These are phyloP conservation scores for Aspergillus sparsus DNA, from an alignment of 495 filamentous ascomycete genomes.

Conservation along the genomic window DNA sequence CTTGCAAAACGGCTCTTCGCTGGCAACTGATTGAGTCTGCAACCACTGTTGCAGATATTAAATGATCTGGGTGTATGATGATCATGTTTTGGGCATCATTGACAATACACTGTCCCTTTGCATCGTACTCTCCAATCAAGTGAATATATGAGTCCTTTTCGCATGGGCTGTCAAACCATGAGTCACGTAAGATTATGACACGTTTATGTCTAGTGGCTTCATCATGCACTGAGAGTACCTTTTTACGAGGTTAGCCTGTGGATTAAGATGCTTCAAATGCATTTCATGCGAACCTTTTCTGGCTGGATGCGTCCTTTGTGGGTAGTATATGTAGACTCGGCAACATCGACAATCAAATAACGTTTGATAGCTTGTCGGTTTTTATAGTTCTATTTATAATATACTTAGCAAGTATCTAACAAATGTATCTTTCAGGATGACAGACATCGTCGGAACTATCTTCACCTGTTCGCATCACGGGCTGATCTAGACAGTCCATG, in stretches of 20 bases:
- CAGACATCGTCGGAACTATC: slow-evolving; percentile 40
- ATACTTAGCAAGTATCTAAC: slow-evolving; percentile 46
- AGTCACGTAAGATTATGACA: slow-evolving; percentile 75
- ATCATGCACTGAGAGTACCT: slow-evolving; percentile 76
- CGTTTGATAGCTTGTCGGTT: slow-evolving; percentile 74
- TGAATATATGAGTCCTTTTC: slow-evolving; percentile 75
- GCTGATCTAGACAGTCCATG: slow-evolving; percentile 46
- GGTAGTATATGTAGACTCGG: slow-evolving; percentile 64
- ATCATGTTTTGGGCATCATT: slow-evolving; percentile 81
- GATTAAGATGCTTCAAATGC: neutral
- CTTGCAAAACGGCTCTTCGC: slow-evolving; percentile 87
- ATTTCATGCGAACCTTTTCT: slow-evolving; percentile 64
- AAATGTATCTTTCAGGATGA: slow-evolving; percentile 41
- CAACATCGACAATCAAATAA: slow-evolving; percentile 72
- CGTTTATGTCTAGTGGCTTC: slow-evolving; percentile 66
- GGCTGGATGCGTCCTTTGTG: slow-evolving; percentile 57
- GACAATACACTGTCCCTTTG: slow-evolving; percentile 65
- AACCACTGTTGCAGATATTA: slow-evolving; percentile 90
- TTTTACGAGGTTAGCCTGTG: slow-evolving; percentile 30
- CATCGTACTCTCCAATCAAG: slow-evolving; percentile 76
- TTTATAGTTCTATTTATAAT: slow-evolving; percentile 50
- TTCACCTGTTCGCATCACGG: slow-evolving; percentile 40
- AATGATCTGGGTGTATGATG: slow-evolving; percentile 92
- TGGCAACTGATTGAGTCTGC: slow-evolving; percentile 90
- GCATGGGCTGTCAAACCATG: slow-evolving; percentile 80